Conservation (phyloP, 148 eudicot genomes). For the Camellia granthamiana region DNA sequence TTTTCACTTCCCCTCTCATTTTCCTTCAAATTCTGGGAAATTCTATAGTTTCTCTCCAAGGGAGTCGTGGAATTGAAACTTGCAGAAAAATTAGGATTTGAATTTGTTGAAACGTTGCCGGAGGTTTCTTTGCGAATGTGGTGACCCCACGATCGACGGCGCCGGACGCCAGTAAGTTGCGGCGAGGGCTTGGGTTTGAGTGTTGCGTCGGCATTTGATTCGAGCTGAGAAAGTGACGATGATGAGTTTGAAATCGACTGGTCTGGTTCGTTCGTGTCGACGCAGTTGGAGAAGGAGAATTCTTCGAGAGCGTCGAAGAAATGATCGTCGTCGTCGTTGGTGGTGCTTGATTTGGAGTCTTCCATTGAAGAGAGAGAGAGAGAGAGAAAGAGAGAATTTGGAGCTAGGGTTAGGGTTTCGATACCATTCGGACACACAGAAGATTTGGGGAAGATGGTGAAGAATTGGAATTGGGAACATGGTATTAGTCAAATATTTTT, state of each 20-base stretch:
- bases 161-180: conserved; percentile 29
- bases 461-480: not conserved
- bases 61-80: conserved; percentile 6
- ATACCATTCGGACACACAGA: not conserved
- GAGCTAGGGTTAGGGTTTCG: conserved; percentile 1
- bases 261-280: conserved; percentile 4
- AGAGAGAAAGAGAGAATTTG: not conserved
- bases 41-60: conserved; percentile 15
- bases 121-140: conserved; percentile 4
- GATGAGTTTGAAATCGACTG: conserved; percentile 18
- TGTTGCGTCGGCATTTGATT: not conserved
- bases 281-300: conserved; percentile 55
- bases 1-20: conserved; percentile 13
- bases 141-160: conserved; percentile 30
- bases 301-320: conserved; percentile 53
- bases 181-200: conserved; percentile 2
- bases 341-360: conserved; percentile 13
- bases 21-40: conserved; percentile 12
- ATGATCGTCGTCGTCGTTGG: conserved; percentile 23
- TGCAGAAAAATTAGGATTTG: conserved; percentile 2
- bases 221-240: conserved; percentile 11
- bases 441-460: not conserved
- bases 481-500: not conserved
- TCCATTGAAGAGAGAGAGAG: conserved; percentile 21
- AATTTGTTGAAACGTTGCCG: not conserved